Base-by-base conservation (phyloP, 2,329 filamentous ascomycete species). In the Sporothrix brasiliensis region DNA sequence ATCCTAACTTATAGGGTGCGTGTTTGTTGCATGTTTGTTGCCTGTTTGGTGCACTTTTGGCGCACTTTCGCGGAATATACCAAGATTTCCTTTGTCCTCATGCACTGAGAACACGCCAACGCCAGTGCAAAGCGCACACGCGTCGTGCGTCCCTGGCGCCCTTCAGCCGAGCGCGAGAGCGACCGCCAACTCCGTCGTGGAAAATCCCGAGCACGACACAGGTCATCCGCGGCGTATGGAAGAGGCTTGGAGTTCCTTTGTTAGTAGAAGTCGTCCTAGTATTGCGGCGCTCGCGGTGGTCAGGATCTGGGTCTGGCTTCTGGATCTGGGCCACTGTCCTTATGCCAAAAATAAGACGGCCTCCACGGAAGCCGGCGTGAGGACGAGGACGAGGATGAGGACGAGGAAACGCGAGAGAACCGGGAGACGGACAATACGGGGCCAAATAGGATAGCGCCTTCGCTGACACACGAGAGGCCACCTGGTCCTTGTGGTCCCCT, bases 311-410 rank as follows among this genome's bases (percentile, higher is more conserved):
- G 39, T 44, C 13, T n/a, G 30, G 5, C 24, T 21, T 41, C 58
- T 63, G 39, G 58, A 54, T 54, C 54, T 41, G n/a, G 30, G 39
- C 39, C 39, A 44, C 1, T 7, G 58, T 10, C 39, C 21, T 44
- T n/a, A 19, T 47, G 58, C 58, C 58, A 63, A 47, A 63, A 63
- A 63, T 63, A 63, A 44, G 58, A 63, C 58, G 39, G 58, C 39
- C 58, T 63, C n/a, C 11, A 19, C 21, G 58, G 58, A 61, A 21
- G 56, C 19, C 34, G 56, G 56, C 50, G 50, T 53, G n/a, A 53
- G n/a, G 14, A 47, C 5, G 34, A 34, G 34, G 34, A 24, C 24
- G n/a, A 53, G 50, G 14, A 47, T 0, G 34, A 34, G 34, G 34
- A 34, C 6, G 41, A 47, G 41, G 14, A 47, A 14, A 4, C 13